Evolutionary conservation across 441 rosid species (phyloP).

Genomic region (Pelargonium citronellum): DNA sequence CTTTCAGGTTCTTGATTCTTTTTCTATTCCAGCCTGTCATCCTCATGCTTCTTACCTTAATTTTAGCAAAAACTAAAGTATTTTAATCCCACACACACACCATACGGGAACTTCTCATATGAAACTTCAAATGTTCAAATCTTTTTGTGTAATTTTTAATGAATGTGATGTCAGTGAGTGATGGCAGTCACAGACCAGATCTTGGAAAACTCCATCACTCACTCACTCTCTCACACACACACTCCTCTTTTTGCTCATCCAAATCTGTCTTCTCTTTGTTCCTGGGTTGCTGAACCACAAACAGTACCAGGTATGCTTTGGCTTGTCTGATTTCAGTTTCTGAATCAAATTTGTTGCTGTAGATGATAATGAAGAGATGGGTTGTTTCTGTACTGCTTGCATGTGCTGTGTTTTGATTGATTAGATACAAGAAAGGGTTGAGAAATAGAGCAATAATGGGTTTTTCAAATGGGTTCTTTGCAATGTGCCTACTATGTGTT

Average conservation of each 20-base stretch:
- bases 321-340: not conserved
- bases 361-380: not conserved
- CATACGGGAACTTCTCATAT: not conserved
- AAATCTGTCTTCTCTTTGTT: not conserved
- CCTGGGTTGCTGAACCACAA: not conserved
- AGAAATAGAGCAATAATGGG: not conserved
- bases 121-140: not conserved
- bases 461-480: not conserved
- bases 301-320: conserved; percentile 1
- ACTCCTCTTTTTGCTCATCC: not conserved
- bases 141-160: too few species aligned
- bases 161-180: conserved; percentile 3
- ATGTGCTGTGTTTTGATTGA: conserved; percentile 1
- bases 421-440: not conserved
- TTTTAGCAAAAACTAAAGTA: not conserved
- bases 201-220: not conserved
- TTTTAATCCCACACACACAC: not conserved
- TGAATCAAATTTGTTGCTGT: not conserved
- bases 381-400: not conserved
- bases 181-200: conserved; percentile 7
- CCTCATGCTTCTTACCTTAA: conserved; percentile 6
- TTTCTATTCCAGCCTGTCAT: not conserved
- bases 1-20: conserved; percentile 1
- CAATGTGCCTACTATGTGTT: conserved; percentile 7
- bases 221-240: not conserved